Evolutionary conservation across 495 filamentous ascomycete genomes (phyloP).

Genomic region (Penicillium cataractarum): DNA sequence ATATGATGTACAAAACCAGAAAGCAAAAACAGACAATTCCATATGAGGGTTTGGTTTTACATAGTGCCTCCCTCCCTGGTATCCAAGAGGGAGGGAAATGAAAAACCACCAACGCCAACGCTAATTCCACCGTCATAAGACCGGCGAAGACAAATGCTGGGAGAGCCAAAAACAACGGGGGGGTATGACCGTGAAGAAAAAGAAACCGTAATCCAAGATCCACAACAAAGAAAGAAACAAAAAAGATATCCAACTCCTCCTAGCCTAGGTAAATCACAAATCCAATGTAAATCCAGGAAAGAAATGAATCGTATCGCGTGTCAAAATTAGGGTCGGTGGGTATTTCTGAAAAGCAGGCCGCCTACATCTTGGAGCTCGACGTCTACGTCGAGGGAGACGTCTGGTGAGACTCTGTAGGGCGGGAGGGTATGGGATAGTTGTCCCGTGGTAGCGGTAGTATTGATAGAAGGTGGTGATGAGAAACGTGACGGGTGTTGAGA

Average conservation of each 20-base stretch:
- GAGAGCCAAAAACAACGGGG: background rate
- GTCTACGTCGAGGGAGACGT: conserved; percentile 25
- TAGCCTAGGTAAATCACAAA: background rate
- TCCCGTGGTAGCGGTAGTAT: background rate
- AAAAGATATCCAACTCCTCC: conserved; percentile 5
- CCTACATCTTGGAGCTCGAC: conserved; percentile 59
- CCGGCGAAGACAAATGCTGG: conserved; percentile 10
- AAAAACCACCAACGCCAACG: conserved; percentile 24
- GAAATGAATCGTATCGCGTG: conserved; percentile 10
- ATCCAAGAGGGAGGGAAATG: conserved; percentile 4
- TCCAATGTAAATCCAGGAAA: background rate
- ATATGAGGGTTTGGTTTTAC: conserved; percentile 2
- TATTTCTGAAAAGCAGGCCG: conserved; percentile 44
- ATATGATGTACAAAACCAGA: background rate
- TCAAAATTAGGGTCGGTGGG: conserved; percentile 1
- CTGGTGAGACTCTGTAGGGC: conserved; percentile 29
- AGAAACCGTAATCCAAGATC: background rate
- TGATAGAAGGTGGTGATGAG: conserved; percentile 9
- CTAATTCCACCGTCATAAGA: conserved; percentile 18
- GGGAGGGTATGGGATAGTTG: conserved; percentile 19
- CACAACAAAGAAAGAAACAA: background rate
- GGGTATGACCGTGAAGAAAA: conserved; percentile 10
- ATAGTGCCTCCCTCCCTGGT: background rate
- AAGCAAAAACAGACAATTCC: background rate
- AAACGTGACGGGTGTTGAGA: background rate